Base-by-base conservation (phyloP, 2,329 filamentous ascomycete species). In the Knoxdaviesia capensis region DNA sequence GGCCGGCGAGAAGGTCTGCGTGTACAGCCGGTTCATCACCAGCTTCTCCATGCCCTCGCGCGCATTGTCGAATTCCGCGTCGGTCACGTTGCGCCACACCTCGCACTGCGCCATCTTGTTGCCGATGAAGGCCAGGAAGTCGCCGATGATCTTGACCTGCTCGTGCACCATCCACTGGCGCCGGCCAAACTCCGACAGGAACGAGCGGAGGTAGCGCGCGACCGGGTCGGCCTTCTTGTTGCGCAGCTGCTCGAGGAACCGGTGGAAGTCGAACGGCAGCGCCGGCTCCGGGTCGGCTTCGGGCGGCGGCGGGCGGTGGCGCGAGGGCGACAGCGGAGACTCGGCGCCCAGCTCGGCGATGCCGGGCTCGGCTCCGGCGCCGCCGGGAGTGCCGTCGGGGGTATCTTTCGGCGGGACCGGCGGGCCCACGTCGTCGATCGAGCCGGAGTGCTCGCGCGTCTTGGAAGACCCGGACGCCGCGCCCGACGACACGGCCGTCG, bases 151-250 rank as follows among this genome's bases (percentile, higher is more conserved):
- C 62, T 98, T 98, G 56, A 96, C 90, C 58, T 98, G 90, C 61
- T 98, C 90, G 56, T 98, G 90, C 6, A 94, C 90, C 83, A 94
- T 93, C 90, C 90, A 98, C 59, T 96, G 90, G 50, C 87, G 84
- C 64, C 96, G 98, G 34, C 77, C 84, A 59, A 98, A 98, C 57
- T 98, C 92, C 40, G 76, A 77, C 31, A 98, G 63, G 53, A 98
- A 98, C 0, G 90, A 96, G 48, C 92, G 83, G 38, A 98, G 68
- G 54, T 94, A 98, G 48, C 88, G 81, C 5, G 92, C 92, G 2
- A 98, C 88, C 1, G 92, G 90, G 53, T 98, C 92, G n/a, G 90
- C 92, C 44, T 92, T 94, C 49, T 88, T 84, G 60, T 98, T 90
- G 46, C 90, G 80, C 32, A 98, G 66, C 59, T 98, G 90, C 57